These are phyloP conservation scores for Rhizopus microsporus DNA, from an alignment of 371 early-diverging fungal species.

Conservation along the genomic window DNA sequence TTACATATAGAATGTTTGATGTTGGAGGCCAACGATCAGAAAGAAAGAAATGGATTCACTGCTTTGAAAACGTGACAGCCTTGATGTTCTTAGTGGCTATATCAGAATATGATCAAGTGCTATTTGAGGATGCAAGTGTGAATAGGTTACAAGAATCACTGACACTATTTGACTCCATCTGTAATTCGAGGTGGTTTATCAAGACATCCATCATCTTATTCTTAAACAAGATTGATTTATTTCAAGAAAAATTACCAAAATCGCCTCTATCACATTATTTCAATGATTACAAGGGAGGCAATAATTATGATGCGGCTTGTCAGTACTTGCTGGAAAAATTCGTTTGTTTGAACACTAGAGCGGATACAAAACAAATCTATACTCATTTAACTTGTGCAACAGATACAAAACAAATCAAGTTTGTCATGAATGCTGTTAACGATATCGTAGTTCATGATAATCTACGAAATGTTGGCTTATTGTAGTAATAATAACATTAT, in stretches of 20 bases:
- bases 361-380: slow-evolving; percentile 48
- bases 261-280: slow-evolving; percentile 70
- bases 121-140: slow-evolving; percentile 90
- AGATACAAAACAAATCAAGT: slow-evolving; percentile 74
- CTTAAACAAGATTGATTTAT: slow-evolving; percentile 84
- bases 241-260: slow-evolving; percentile 67
- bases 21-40: slow-evolving; percentile 93
- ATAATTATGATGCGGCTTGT: slow-evolving; percentile 66
- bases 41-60: slow-evolving; percentile 95
- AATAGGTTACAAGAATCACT: slow-evolving; percentile 67
- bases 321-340: slow-evolving; percentile 49
- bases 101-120: slow-evolving; percentile 91
- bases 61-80: slow-evolving; percentile 93
- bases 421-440: slow-evolving; percentile 75
- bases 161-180: slow-evolving; percentile 76
- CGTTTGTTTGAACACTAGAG: slow-evolving; percentile 42
- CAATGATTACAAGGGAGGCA: slow-evolving; percentile 71
- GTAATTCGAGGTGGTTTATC: slow-evolving; percentile 78
- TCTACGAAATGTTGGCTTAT: slow-evolving; percentile 63
- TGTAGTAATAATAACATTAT: slow-evolving; percentile 34
- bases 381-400: slow-evolving; percentile 65
- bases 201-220: slow-evolving; percentile 82
- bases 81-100: slow-evolving; percentile 94
- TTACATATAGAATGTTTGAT: slow-evolving; percentile 90
- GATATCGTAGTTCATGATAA: slow-evolving; percentile 72